Percentiles rank a stretch among this genome's conserved stretches.
Conservation (phyloP, 108 stramenopile genomes). For the Pseudonitzschia multiseries region DNA sequence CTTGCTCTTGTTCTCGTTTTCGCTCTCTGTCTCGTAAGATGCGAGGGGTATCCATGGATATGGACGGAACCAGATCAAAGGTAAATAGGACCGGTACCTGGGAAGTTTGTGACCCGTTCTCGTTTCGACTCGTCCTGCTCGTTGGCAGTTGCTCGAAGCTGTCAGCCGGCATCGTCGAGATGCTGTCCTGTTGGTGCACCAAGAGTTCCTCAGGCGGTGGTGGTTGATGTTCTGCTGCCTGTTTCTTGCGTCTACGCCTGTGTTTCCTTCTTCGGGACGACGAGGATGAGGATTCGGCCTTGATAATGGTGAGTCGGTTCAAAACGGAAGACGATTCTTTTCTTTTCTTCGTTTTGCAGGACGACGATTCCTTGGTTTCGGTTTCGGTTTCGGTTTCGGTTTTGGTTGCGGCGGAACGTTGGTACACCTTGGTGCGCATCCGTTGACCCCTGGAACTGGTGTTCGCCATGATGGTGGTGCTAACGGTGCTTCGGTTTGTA, state of each 20-base stretch:
- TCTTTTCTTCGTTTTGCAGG: neutral
- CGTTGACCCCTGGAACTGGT: neutral
- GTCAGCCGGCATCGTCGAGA: neutral
- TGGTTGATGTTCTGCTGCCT: neutral
- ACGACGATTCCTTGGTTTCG: neutral
- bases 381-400: neutral
- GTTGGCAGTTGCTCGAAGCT: neutral
- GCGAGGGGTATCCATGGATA: neutral
- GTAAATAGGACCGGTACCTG: neutral
- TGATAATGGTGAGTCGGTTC: neutral
- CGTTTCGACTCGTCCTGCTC: neutral
- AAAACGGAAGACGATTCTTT: neutral
- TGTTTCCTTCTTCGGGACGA: neutral
- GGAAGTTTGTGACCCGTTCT: neutral
- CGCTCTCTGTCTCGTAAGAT: too few relatives aligned
- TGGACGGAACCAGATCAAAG: constrained; percentile 1
- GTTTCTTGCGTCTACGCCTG: neutral
- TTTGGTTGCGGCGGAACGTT: neutral
- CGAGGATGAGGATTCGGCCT: neutral
- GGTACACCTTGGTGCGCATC: neutral
- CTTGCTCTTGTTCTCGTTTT: neutral
- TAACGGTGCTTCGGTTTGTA: neutral
- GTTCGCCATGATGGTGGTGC: neutral
- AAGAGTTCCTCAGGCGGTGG: neutral
- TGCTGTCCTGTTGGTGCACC: neutral